Conservation (phyloP, 495 filamentous ascomycete genomes). For the Podospora australis region DNA sequence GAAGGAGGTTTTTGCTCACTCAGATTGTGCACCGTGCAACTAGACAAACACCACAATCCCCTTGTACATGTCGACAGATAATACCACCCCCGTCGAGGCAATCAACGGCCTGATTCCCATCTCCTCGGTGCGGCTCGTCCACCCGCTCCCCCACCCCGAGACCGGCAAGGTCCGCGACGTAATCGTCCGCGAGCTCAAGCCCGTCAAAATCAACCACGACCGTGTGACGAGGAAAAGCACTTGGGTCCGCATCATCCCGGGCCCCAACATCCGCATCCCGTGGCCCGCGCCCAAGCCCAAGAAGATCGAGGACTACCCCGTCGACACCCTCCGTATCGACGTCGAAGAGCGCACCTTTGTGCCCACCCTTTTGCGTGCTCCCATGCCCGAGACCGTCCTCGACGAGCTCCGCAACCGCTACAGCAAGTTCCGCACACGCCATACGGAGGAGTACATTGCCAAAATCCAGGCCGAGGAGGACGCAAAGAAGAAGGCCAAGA, state of each 20-base stretch:
- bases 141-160: constrained; percentile 57
- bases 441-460: constrained; percentile 61
- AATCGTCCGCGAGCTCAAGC: constrained; percentile 62
- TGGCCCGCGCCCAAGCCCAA: constrained; percentile 54
- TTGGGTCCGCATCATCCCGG: constrained; percentile 51
- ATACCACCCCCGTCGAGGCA: constrained; percentile 38
- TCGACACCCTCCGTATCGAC: constrained; percentile 69
- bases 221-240: constrained; percentile 34
- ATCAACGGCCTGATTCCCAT: constrained; percentile 53
- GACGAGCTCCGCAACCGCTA: constrained; percentile 87
- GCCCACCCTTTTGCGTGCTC: constrained; percentile 64
- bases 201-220: constrained; percentile 36
- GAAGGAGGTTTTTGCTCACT: background rate
- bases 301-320: constrained; percentile 46
- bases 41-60: constrained; percentile 56
- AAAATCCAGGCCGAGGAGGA: constrained; percentile 56
- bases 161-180: constrained; percentile 62
- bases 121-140: constrained; percentile 70
- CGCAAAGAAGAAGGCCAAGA: constrained; percentile 48
- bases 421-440: constrained; percentile 72
- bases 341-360: constrained; percentile 70
- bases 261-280: constrained; percentile 61
- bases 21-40: background rate
- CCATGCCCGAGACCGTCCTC: constrained; percentile 72
- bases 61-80: constrained; percentile 40